A percentile compares a stretch with the other conserved stretches of the same genome.
Conservation (phyloP, 1,284 basidiomycete genomes). For the Limonomyces culmigenus region DNA sequence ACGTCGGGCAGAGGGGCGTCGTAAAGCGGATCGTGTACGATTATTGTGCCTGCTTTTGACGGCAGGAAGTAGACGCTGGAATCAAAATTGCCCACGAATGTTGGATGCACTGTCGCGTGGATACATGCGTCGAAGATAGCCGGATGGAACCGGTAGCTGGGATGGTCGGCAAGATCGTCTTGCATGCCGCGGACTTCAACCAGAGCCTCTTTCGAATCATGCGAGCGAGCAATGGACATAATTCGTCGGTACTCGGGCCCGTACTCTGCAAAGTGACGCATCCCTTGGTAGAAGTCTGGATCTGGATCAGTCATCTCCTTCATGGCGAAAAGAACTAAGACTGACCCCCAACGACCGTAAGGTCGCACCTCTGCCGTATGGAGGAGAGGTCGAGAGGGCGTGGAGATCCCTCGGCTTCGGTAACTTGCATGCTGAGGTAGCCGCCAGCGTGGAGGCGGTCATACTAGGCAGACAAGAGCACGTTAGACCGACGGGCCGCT, state of each 20-base stretch:
- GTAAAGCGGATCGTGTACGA: no score
- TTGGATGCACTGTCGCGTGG: conserved; percentile 14
- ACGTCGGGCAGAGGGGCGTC: no score
- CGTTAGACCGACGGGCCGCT: no score
- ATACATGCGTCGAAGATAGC: conserved; percentile 21
- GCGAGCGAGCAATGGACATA: background rate
- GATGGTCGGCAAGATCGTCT: conserved; percentile 8
- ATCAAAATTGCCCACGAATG: conserved; percentile 11
- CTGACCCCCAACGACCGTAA: conserved; percentile 5
- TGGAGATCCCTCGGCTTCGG: background rate
- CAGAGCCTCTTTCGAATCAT: background rate
- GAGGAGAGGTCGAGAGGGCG: conserved; percentile 9
- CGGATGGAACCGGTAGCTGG: conserved; percentile 20
- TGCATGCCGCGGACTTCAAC: no score
- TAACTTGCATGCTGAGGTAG: conserved; percentile 12
- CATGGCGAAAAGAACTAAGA: background rate
- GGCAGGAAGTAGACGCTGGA: conserved; percentile 16
- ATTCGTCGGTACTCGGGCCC: conserved; percentile 3
- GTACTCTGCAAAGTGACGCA: conserved; percentile 1
- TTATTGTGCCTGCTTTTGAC: no score
- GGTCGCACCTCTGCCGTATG: conserved; percentile 7
- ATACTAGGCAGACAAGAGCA: conserved; percentile 3
- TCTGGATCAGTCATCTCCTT: background rate
- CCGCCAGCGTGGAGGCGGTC: conserved; percentile 17
- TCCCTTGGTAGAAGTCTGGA: conserved; percentile 9